Conservation (phyloP, 495 filamentous ascomycete species). For the Aspergillus indologenus region DNA sequence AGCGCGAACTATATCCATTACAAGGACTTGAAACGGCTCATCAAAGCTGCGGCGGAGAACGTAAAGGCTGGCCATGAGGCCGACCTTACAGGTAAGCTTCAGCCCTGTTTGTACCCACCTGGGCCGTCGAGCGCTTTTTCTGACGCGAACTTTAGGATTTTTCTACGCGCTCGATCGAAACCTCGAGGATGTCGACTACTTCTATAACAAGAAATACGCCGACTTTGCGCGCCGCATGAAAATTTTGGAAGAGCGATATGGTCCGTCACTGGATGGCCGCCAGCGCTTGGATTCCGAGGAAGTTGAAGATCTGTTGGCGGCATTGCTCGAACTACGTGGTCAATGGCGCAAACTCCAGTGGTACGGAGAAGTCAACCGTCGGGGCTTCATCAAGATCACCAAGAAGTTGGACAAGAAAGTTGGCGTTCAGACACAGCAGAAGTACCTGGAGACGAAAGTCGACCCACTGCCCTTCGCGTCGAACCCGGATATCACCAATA, state of each 20-base stretch:
- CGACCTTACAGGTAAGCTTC: constrained; percentile 69
- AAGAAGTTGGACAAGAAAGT: constrained; percentile 97
- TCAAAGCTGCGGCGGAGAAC: constrained; percentile 68
- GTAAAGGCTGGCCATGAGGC: constrained; percentile 65
- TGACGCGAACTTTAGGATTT: constrained; percentile 62
- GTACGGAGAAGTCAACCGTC: constrained; percentile 95
- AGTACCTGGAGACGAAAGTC: constrained; percentile 84
- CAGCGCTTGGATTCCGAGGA: constrained; percentile 68
- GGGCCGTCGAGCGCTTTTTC: constrained; percentile 19
- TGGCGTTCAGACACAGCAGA: constrained; percentile 66
- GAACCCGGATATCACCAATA: constrained; percentile 59
- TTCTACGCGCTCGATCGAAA: constrained; percentile 94
- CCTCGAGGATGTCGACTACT: constrained; percentile 88
- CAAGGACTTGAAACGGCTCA: constrained; percentile 90
- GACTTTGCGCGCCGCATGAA: constrained; percentile 80
- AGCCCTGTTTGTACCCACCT: constrained; percentile 7
- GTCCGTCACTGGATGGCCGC: constrained; percentile 48
- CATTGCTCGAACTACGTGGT: constrained; percentile 80
- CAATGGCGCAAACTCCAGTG: constrained; percentile 89
- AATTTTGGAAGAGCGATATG: constrained; percentile 81
- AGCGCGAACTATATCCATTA: constrained; percentile 91
- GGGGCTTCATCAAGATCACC: constrained; percentile 95
- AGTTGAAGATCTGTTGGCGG: constrained; percentile 80
- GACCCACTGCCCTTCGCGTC: constrained; percentile 80
- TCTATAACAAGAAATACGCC: constrained; percentile 91